phyloP scores from a whole-genome alignment of 768 basidiomycete genomes.

The Rhodotorula kratochvilovae region DNA sequence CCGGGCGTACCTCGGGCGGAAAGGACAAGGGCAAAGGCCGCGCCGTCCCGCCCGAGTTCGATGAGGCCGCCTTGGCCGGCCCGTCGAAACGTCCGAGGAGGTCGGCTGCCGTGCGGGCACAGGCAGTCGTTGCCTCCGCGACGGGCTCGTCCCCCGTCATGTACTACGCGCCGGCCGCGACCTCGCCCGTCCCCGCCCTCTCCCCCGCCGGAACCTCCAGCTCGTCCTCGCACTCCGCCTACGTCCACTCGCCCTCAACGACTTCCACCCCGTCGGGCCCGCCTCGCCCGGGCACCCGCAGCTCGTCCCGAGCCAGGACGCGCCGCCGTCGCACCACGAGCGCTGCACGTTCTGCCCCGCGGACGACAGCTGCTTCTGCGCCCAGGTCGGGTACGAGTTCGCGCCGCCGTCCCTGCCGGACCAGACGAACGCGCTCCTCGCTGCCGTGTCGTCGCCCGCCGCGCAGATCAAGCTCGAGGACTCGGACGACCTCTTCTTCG shows the following conservation, averaged over 20 bases:
- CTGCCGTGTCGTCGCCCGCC: constrained; percentile 19
- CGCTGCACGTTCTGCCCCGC: constrained; percentile 70
- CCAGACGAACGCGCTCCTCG: constrained; percentile 15
- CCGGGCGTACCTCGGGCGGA: background rate
- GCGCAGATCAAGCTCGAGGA: constrained; percentile 42
- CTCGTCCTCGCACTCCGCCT: constrained; percentile 5
- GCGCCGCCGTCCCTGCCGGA: constrained; percentile 13
- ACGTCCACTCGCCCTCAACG: constrained; percentile 24
- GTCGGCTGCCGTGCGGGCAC: constrained; percentile 20
- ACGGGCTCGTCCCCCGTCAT: background rate
- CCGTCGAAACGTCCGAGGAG: constrained; percentile 31
- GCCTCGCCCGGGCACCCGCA: background rate
- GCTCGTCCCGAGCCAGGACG: background rate
- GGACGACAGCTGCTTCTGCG: constrained; percentile 69
- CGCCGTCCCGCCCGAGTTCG: constrained; percentile 4
- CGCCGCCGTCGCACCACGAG: background rate
- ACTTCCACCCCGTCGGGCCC: constrained; percentile 19
- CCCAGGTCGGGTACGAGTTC: constrained; percentile 51
- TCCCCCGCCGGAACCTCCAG: background rate
- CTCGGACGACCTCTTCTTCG: constrained; percentile 62
- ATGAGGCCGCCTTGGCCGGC: background rate
- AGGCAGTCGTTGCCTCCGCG: constrained; percentile 19
- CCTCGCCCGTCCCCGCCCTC: constrained; percentile 2
- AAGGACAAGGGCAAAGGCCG: constrained; percentile 16
- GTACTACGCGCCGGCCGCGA: background rate